These are phyloP conservation scores for Clonostachys sp. DNA, from an alignment of 2,329 filamentous ascomycete species.

Conservation along the genomic window DNA sequence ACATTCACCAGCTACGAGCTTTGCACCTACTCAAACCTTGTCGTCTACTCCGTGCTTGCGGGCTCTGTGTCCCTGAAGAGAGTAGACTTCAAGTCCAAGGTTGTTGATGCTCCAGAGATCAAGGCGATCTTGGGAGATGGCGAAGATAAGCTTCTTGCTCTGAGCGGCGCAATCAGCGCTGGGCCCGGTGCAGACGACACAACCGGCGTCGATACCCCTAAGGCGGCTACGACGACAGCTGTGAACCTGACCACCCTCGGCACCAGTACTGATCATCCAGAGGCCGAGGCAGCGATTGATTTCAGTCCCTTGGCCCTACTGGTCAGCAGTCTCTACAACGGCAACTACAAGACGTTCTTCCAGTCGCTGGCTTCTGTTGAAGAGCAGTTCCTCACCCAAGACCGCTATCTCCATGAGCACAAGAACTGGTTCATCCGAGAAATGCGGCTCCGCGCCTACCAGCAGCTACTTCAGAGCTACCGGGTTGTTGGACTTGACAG, in stretches of 20 bases:
- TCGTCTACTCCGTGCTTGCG: slow-evolving; percentile 92
- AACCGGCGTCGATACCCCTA: slow-evolving; percentile 54
- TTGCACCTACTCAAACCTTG: slow-evolving; percentile 91
- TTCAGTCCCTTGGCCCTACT: slow-evolving; percentile 84
- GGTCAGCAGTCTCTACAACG: slow-evolving; percentile 87
- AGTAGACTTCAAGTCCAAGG: slow-evolving; percentile 98
- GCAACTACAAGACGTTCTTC: slow-evolving; percentile 94
- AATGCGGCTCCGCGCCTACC: slow-evolving; percentile 94
- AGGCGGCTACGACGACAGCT: slow-evolving; percentile 49
- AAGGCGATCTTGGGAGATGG: slow-evolving; percentile 91
- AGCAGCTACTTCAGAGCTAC: slow-evolving; percentile 96
- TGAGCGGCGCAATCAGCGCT: slow-evolving; percentile 75
- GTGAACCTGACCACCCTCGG: slow-evolving; percentile 88
- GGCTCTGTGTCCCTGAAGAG: slow-evolving; percentile 93
- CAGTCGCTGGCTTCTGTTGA: slow-evolving; percentile 83
- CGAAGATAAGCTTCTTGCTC: slow-evolving; percentile 79
- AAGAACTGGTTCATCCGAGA: slow-evolving; percentile 96
- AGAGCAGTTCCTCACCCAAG: slow-evolving; percentile 88
- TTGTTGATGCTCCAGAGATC: slow-evolving; percentile 97
- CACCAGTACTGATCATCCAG: slow-evolving; percentile 64
- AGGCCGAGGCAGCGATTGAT: slow-evolving; percentile 78
- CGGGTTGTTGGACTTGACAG: slow-evolving; percentile 93
- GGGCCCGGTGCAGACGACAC: slow-evolving; percentile 78
- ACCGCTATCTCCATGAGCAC: slow-evolving; percentile 94
- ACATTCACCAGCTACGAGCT: slow-evolving; percentile 99